Evolutionary conservation across 1,139 yeast species (phyloP).

Genomic region (Candida sojae): DNA sequence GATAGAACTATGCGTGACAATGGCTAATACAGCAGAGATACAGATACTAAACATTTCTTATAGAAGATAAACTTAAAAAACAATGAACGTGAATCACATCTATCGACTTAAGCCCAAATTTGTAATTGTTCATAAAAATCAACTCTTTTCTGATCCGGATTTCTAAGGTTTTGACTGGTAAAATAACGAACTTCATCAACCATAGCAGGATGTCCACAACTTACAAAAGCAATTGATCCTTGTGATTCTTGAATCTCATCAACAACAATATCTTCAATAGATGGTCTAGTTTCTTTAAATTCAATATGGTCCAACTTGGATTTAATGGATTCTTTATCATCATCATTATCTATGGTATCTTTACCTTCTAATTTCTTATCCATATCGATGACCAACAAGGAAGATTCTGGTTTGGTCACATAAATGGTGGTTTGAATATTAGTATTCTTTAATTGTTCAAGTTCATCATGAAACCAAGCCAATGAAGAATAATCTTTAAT

Average conservation of each 20-base stretch:
- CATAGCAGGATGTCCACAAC: constrained; percentile 58
- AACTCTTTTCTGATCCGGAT: constrained; percentile 27
- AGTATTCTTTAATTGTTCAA: constrained; percentile 22
- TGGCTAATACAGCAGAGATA: too few species aligned
- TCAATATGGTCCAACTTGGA: constrained; percentile 28
- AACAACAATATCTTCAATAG: constrained; percentile 26
- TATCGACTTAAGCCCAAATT: constrained; percentile 32
- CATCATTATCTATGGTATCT: background rate
- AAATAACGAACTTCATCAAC: constrained; percentile 49
- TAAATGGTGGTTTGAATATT: constrained; percentile 29
- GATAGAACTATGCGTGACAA: too few species aligned
- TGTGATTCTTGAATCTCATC: constrained; percentile 28
- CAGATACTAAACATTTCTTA: too few species aligned
- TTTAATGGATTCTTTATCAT: constrained; percentile 13
- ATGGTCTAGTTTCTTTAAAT: constrained; percentile 37
- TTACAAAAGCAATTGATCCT: constrained; percentile 43
- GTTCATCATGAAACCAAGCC: constrained; percentile 35
- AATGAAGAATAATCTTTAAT: constrained; percentile 32
- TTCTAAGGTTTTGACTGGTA: constrained; percentile 28
- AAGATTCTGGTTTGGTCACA: constrained; percentile 28
- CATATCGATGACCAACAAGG: constrained; percentile 9
- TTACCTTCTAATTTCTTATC: background rate
- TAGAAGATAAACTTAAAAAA: too few species aligned
- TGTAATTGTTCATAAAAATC: constrained; percentile 43
- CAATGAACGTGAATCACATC: too few species aligned